A percentile compares a stretch with the other conserved stretches of the same genome.
Evolutionary conservation across 805 yeast species (phyloP).

Genomic region (Wickerhamomyces queroliae): DNA sequence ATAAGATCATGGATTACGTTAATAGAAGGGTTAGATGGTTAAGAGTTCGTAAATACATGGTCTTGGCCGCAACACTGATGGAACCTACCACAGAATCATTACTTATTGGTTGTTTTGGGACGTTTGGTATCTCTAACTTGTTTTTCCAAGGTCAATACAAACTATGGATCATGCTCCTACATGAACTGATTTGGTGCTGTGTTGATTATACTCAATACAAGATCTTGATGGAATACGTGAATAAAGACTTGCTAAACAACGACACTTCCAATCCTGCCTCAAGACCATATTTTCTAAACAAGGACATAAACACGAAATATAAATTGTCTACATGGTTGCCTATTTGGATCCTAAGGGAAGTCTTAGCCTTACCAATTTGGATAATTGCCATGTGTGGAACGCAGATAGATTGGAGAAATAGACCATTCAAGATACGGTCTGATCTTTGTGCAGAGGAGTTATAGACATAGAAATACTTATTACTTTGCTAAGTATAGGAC

Average conservation of each 20-base stretch:
- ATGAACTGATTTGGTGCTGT: slow-evolving; percentile 55
- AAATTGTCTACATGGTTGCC: slow-evolving; percentile 22
- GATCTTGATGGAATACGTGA: slow-evolving; percentile 29
- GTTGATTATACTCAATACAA: slow-evolving; percentile 59
- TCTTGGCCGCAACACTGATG: slow-evolving; percentile 70
- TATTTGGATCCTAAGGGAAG: slow-evolving; percentile 66
- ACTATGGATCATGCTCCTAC: slow-evolving; percentile 37
- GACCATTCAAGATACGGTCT: slow-evolving; percentile 63
- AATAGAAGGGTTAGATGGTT: slow-evolving; percentile 77
- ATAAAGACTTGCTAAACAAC: slow-evolving; percentile 12
- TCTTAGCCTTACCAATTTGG: slow-evolving; percentile 82
- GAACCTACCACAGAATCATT: slow-evolving; percentile 86
- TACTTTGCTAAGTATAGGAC: slow-evolving; percentile 4
- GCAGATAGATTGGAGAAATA: slow-evolving; percentile 72
- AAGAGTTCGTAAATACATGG: slow-evolving; percentile 84
- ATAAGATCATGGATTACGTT: slow-evolving; percentile 48
- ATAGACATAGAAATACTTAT: slow-evolving; percentile 1
- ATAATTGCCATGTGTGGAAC: slow-evolving; percentile 72
- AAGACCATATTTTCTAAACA: slow-evolving; percentile 25
- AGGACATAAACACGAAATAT: slow-evolving; percentile 13
- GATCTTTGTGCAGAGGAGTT: slow-evolving; percentile 75
- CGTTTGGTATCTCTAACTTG: slow-evolving; percentile 47
- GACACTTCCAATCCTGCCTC: slow-evolving; percentile 4
- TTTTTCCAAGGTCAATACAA: slow-evolving; percentile 30
- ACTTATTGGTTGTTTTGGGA: slow-evolving; percentile 61